Evolutionary conservation across 2,329 filamentous ascomycete species (phyloP).

Genomic region (Albophoma yamanashiensis): DNA sequence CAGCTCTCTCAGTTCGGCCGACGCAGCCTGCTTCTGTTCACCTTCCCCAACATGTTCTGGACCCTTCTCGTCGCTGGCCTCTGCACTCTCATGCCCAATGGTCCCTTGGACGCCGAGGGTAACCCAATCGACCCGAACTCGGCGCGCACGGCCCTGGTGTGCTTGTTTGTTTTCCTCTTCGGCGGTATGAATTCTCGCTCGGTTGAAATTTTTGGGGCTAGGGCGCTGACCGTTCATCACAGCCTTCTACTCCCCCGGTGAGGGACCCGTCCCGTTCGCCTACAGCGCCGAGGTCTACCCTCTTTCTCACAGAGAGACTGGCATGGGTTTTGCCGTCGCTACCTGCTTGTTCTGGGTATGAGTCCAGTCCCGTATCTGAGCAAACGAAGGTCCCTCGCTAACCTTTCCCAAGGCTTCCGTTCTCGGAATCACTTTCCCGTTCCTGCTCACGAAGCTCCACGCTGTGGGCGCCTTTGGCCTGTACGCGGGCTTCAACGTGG

Average conservation of each 20-base stretch:
- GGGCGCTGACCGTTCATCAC: not conserved
- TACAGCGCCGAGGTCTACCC: conserved; percentile 56
- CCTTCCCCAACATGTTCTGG: conserved; percentile 56
- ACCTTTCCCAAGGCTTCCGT: conserved; percentile 24
- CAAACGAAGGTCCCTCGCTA: not conserved
- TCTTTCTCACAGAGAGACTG: conserved; percentile 51
- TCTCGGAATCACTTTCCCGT: conserved; percentile 40
- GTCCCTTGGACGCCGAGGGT: conserved; percentile 6
- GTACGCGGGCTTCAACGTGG: conserved; percentile 44
- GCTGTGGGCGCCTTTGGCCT: conserved; percentile 31
- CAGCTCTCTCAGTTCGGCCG: conserved; percentile 36
- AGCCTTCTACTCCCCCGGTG: conserved; percentile 53
- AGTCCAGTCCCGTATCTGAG: not conserved
- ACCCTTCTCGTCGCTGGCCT: conserved; percentile 36
- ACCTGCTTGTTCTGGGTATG: conserved; percentile 42
- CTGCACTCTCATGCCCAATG: conserved; percentile 21
- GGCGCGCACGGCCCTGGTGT: conserved; percentile 41
- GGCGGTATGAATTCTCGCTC: conserved; percentile 22
- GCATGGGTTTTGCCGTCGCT: conserved; percentile 53
- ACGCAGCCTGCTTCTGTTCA: conserved; percentile 49
- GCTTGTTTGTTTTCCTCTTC: conserved; percentile 55
- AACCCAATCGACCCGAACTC: conserved; percentile 14
- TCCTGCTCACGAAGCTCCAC: conserved; percentile 26
- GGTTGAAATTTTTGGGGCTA: not conserved
- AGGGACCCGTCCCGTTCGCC: conserved; percentile 52